A percentile compares a stretch with the other conserved stretches of the same genome.
Conservation (phyloP, 108 stramenopile species). For the Nitzschia sp. region DNA sequence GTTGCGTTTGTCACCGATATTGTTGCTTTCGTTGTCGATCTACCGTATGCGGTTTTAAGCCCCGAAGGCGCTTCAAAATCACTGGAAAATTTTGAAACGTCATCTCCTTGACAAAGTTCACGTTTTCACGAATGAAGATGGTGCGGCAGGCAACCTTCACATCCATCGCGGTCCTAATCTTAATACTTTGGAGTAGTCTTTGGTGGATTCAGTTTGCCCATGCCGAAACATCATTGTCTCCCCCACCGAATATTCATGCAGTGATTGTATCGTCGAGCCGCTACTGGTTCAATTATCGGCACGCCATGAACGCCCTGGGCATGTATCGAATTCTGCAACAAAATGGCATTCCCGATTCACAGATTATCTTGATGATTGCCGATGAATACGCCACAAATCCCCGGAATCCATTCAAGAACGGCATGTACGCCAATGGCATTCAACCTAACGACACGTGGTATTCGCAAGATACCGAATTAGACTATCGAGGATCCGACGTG, state of each 20-base stretch:
- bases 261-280: constrained; percentile 85
- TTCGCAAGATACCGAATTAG: constrained; percentile 73
- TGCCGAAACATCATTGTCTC: no score
- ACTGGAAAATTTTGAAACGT: no score
- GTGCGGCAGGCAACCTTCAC: no score
- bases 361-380: constrained; percentile 89
- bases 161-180: no score
- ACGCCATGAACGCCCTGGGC: constrained; percentile 83
- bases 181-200: no score
- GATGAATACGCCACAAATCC: constrained; percentile 84
- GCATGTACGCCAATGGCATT: constrained; percentile 56
- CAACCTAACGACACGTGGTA: constrained; percentile 40
- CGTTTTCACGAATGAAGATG: no score
- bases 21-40: no score
- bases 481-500: constrained; percentile 94
- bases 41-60: no score
- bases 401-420: constrained; percentile 69
- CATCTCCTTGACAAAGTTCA: no score
- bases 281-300: constrained; percentile 95
- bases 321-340: constrained; percentile 64
- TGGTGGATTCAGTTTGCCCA: no score
- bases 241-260: constrained; percentile 51
- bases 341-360: constrained; percentile 77
- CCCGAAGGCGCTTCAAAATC: no score
- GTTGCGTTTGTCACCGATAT: no score